Evolutionary conservation across 805 yeast species (phyloP).

Genomic region (Yarrowia sp.): DNA sequence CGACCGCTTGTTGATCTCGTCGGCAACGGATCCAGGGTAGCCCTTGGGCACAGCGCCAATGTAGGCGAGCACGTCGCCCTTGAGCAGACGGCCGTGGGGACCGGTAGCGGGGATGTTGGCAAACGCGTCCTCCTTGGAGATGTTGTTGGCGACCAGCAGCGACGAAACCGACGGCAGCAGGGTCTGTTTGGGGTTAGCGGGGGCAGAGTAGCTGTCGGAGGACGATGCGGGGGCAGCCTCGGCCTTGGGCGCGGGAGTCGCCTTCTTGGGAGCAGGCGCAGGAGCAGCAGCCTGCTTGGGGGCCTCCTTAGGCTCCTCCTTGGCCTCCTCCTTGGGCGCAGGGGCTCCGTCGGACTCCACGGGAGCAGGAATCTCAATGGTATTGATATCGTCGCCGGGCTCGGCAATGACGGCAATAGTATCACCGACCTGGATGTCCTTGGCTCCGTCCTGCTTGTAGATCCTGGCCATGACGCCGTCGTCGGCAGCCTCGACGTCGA

Average conservation of each 20-base stretch:
- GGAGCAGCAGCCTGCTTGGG: constrained; percentile 26
- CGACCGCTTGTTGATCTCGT: constrained; percentile 51
- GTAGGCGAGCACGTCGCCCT: constrained; percentile 87
- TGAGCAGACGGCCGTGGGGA: constrained; percentile 79
- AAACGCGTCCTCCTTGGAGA: constrained; percentile 69
- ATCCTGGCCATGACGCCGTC: constrained; percentile 89
- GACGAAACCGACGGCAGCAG: constrained; percentile 77
- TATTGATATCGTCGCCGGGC: constrained; percentile 72
- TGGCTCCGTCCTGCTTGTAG: constrained; percentile 63
- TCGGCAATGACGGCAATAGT: constrained; percentile 90
- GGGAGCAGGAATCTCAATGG: constrained; percentile 54
- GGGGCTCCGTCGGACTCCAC: constrained; percentile 32
- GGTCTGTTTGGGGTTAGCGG: constrained; percentile 65
- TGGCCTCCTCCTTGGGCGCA: constrained; percentile 31
- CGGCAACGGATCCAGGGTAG: constrained; percentile 52
- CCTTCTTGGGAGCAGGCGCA: constrained; percentile 22
- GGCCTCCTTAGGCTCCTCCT: constrained; percentile 31
- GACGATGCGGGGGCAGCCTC: constrained; percentile 24
- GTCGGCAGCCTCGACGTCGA: constrained; percentile 95
- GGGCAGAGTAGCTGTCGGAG: constrained; percentile 32
- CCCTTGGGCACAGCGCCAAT: constrained; percentile 67
- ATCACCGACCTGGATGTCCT: constrained; percentile 77
- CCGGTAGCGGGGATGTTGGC: constrained; percentile 78
- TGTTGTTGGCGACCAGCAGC: constrained; percentile 57
- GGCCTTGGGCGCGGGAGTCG: constrained; percentile 27